Evolutionary conservation across 768 basidiomycete species (phyloP).

Genomic region (Leucocoprinus leucothites): DNA sequence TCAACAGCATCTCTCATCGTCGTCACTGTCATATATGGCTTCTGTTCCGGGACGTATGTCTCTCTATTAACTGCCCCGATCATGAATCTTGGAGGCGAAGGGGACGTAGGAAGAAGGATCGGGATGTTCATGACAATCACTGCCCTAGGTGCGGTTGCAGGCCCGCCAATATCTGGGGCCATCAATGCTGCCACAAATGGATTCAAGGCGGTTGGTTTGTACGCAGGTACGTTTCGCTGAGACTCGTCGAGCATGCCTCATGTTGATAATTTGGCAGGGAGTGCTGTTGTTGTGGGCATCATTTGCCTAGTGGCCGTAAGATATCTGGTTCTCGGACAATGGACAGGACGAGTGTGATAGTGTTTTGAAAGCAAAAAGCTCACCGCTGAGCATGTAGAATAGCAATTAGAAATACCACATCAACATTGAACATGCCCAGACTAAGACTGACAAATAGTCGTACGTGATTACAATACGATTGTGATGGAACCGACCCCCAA

Average conservation of each 20-base stretch:
- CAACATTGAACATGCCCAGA: too few relatives aligned
- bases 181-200: conserved; percentile 52
- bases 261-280: neutral
- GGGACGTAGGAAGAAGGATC: conserved; percentile 60
- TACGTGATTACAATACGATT: too few relatives aligned
- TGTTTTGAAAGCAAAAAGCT: neutral
- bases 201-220: conserved; percentile 54
- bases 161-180: conserved; percentile 74
- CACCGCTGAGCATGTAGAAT: too few relatives aligned
- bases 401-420: too few relatives aligned
- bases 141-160: conserved; percentile 61
- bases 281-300: neutral
- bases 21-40: conserved; percentile 64
- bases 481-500: too few relatives aligned
- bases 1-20: conserved; percentile 44
- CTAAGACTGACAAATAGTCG: too few relatives aligned
- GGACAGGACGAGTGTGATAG: neutral
- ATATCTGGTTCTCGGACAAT: neutral
- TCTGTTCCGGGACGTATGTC: conserved; percentile 61
- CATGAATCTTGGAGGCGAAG: conserved; percentile 55
- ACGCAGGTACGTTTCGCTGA: conserved; percentile 41
- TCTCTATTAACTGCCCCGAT: conserved; percentile 55
- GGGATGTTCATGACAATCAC: conserved; percentile 64
- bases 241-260: too few relatives aligned
- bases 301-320: neutral